Conservation (phyloP, 305 asterid genomes). For the Fraxinus angustifolia region DNA sequence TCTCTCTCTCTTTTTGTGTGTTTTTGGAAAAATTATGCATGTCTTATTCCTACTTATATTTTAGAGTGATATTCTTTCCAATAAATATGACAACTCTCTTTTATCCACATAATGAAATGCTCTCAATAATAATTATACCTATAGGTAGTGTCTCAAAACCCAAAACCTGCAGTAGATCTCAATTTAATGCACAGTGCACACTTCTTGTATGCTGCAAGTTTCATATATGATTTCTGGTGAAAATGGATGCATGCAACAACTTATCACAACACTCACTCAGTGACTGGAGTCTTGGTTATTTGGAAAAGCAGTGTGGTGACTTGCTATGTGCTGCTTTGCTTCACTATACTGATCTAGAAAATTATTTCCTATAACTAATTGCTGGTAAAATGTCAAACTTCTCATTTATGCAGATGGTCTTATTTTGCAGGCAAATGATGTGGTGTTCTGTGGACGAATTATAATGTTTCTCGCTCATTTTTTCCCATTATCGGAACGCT, state of each 20-base stretch:
- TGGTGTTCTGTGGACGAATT: slow-evolving; percentile 94
- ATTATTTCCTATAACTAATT: neutral
- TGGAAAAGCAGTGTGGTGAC: neutral
- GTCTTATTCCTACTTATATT: neutral
- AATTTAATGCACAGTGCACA: neutral
- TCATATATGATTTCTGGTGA: neutral
- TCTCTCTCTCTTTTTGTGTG: neutral
- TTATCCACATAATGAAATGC: neutral
- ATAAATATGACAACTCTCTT: slow-evolving; percentile 6
- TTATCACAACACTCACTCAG: neutral
- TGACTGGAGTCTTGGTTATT: slow-evolving; percentile 6
- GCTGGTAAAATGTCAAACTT: slow-evolving; percentile 8
- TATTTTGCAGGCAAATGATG: slow-evolving; percentile 86
- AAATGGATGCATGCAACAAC: neutral
- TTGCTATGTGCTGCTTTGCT: neutral
- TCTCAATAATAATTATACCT: neutral
- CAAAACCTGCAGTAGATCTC: neutral
- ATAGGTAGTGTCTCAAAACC: neutral
- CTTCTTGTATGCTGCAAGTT: neutral
- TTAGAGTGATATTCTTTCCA: neutral
- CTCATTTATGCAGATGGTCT: slow-evolving; percentile 13
- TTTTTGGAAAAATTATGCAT: neutral
- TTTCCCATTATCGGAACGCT: slow-evolving; percentile 95
- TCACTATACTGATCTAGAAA: neutral
- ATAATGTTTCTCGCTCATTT: slow-evolving; percentile 98